Base-by-base conservation (phyloP, 192 early-diverging fungal genomes). In the Linderina pennispora region DNA sequence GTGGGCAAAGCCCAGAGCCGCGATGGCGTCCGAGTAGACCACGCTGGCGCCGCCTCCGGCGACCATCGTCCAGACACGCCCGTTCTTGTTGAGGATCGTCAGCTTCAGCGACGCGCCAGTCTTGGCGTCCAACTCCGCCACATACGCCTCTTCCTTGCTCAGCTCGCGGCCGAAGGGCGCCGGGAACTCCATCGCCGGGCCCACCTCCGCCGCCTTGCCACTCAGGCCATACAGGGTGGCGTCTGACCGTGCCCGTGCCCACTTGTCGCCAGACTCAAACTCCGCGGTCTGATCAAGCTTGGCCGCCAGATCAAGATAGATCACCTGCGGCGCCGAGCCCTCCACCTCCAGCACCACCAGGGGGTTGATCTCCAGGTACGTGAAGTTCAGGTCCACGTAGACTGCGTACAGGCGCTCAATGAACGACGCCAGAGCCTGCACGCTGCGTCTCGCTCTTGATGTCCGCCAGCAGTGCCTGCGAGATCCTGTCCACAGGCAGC, bases 51-150 rank as follows among this genome's bases (percentile, higher is more conserved):
- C 96, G 45, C 96, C 96, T 70, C 96, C 96, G 37, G 96, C 96
- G 45, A 98, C 93, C 96, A 98, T 98, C 48, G 96, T 97, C 96
- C 96, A 98, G 55, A 98, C 86, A 54, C 92, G 89, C 36, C 96
- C 96, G 9, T 86, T 77, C 48, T 87, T 83, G 77, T 98, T 98
- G 50, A 98, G 79, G 43, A 98, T 87, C 11, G 96, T 98, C 49
- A 98, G 77, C 77, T 98, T 98, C 51, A 98, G 85, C 32, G 92
- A 95, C 17, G 96, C 96, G 37, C 96, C 96, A 35, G 96, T 98
- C 82, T 98, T 98, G 45, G 91, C 80, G 58, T 98, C 96, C 32
- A 98, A 77, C 48, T 97, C 96, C 55, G 87, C 87, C 73, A 98
- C 91, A 80, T 98, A 97, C 15, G 92, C 92, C 69, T 98, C 96